Evolutionary conservation across 192 early-diverging fungal genomes (phyloP), one percentile per base, ranked within the genome.

Genomic region (Backusella mclennaniae): DNA sequence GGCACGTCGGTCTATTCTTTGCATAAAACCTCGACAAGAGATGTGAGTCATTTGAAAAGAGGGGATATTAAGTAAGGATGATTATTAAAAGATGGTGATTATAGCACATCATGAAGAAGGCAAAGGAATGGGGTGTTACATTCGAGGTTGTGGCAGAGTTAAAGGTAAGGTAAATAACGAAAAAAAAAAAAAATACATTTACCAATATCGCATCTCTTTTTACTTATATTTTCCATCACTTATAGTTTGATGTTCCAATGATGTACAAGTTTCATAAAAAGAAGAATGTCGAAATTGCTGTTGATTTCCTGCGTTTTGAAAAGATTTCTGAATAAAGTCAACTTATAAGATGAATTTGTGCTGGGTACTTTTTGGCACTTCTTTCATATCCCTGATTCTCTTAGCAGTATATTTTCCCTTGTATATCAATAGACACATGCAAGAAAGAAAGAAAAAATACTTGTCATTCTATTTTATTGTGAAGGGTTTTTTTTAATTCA

Each of bases 181-280:
- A 15, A 41, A 11, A 33, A 3, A 33, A 33, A 33, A 33, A 33
- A 33, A 26, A 38, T 11, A 11, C 38, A 39, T 39, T 39, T 11
- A 11, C 38, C 9, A 39, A 39, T 83, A 14, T 66, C 63, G 9
- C 31, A 21, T 59, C 3, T 35, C 38, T 35, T 69, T 35, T 31
- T 31, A 33, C 33, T 33, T 33, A 3, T 33, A 33, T 33, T 33
- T 2, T 0, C 29, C 68, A 41, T 19, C 75, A 29, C n/a, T 33
- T 41, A 12, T 67, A 90, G 86, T 94, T 92, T 77, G 92, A 94
- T 76, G 80, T 94, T 12, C 91, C 91, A 49, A 90, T 87, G 83
- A 94, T 91, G 88, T 93, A 94, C 87, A 92, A 90, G 74, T 91
- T 93, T 80, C 93, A 94, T 76, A 93, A 90, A 75, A 92, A 91